A percentile compares a stretch with the other conserved stretches of the same genome.
Conservation (phyloP, 306 rosid species). For the Betula pendula region DNA sequence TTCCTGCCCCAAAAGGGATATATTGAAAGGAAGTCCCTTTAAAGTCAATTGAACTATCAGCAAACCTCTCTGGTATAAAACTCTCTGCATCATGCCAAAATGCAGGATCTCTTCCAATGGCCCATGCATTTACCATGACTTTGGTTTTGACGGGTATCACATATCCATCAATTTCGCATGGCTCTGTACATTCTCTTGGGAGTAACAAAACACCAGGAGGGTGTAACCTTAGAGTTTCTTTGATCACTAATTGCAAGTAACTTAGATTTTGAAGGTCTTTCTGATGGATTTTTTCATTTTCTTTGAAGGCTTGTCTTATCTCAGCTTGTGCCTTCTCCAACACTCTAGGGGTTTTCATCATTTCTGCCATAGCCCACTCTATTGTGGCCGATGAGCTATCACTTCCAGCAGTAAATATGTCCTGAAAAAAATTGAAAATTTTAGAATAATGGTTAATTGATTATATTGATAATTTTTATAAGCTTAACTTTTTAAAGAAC, state of each 20-base stretch:
- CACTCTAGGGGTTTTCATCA: slow-evolving; percentile 35
- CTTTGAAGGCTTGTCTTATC: slow-evolving; percentile 23
- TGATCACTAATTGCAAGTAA: slow-evolving; percentile 36
- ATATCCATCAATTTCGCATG: slow-evolving; percentile 28
- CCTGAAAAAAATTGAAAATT: slow-evolving; percentile 18
- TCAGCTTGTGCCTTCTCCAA: slow-evolving; percentile 32
- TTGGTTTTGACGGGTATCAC: slow-evolving; percentile 28
- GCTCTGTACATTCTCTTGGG: slow-evolving; percentile 40
- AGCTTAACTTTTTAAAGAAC: too few relatives aligned
- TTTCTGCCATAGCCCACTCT: slow-evolving; percentile 40
- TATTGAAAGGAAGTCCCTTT: slow-evolving; percentile 26
- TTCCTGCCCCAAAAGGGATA: slow-evolving; percentile 41
- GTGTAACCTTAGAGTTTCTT: slow-evolving; percentile 39
- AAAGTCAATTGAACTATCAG: slow-evolving; percentile 4
- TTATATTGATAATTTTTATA: too few relatives aligned
- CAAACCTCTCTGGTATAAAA: slow-evolving; percentile 42
- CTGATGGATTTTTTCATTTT: slow-evolving; percentile 17
- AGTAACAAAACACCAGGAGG: slow-evolving; percentile 38
- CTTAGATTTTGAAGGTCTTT: slow-evolving; percentile 6
- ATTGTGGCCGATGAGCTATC: slow-evolving; percentile 31
- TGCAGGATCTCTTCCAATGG: slow-evolving; percentile 34
- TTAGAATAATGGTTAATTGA: too few relatives aligned
- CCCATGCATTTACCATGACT: slow-evolving; percentile 44
- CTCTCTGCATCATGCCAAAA: slow-evolving; percentile 39
- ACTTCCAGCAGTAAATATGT: slow-evolving; percentile 33